Percentiles rank a stretch among this genome's conserved stretches.
These are phyloP conservation scores for Perkinsus marinus DNA, from an alignment of 169 alveolate species.

Conservation along the genomic window DNA sequence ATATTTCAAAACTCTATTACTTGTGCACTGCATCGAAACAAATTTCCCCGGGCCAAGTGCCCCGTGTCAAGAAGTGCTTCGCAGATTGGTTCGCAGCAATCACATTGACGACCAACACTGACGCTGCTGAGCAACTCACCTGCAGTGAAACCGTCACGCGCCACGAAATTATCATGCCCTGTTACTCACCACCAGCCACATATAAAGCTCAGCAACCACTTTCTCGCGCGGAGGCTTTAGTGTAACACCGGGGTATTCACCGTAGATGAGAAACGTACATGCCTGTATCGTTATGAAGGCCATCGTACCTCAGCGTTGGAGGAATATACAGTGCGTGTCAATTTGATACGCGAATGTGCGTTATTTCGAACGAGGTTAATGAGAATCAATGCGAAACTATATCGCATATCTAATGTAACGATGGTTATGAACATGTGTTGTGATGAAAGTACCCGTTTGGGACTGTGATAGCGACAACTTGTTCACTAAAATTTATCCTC, in stretches of 20 bases:
- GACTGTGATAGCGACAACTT: no score
- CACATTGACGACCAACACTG: background rate
- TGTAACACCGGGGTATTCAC: background rate
- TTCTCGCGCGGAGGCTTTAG: background rate
- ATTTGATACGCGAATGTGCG: no score
- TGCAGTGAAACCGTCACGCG: background rate
- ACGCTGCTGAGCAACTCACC: background rate
- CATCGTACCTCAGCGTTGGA: background rate
- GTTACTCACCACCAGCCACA: background rate
- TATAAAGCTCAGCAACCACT: background rate
- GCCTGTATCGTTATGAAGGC: background rate
- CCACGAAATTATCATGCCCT: background rate
- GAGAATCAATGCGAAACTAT: no score
- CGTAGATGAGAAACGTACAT: background rate
- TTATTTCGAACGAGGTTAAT: no score
- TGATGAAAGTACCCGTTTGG: no score
- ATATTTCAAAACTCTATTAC: background rate
- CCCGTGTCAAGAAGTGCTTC: background rate
- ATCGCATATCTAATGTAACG: no score
- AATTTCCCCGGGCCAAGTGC: background rate
- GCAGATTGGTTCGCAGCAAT: background rate
- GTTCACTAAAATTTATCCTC: no score
- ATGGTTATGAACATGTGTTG: no score
- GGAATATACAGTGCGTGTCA: no score
- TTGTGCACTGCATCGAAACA: background rate